Conservation (phyloP, 2,329 filamentous ascomycete genomes). For the Lomentospora prolificans region DNA sequence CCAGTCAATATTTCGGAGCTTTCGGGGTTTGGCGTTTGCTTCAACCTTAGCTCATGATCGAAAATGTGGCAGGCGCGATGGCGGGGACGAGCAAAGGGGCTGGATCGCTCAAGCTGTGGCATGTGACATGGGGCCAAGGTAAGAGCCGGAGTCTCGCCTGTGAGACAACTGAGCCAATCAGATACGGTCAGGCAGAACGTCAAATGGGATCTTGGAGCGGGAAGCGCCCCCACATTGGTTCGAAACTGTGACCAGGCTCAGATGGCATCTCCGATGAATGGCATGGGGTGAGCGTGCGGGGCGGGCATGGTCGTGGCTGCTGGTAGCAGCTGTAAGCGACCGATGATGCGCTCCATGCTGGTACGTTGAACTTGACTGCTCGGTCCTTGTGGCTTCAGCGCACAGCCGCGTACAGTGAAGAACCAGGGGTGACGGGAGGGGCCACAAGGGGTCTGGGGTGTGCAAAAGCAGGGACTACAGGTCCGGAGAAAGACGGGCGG, state of each 20-base stretch:
- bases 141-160: not conserved
- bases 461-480: not conserved
- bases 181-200: not conserved
- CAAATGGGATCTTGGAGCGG: not conserved
- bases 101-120: not conserved
- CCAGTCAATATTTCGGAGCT: not conserved
- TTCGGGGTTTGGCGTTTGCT: not conserved
- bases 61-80: not conserved
- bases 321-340: no score
- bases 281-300: not conserved
- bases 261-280: not conserved
- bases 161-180: no score
- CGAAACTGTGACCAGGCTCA: not conserved
- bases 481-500: conserved; percentile 5
- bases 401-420: no score
- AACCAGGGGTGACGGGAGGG: no score
- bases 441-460: no score
- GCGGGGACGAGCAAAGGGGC: not conserved
- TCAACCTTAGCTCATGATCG: not conserved
- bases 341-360: no score
- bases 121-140: not conserved
- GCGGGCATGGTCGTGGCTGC: not conserved
- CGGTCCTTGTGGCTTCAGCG: no score
- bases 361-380: no score
- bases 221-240: not conserved